Evolutionary conservation across 75 land plant genomes (phyloP), one percentile per base, ranked within the genome.

Genomic region (Larix kaempferi): DNA sequence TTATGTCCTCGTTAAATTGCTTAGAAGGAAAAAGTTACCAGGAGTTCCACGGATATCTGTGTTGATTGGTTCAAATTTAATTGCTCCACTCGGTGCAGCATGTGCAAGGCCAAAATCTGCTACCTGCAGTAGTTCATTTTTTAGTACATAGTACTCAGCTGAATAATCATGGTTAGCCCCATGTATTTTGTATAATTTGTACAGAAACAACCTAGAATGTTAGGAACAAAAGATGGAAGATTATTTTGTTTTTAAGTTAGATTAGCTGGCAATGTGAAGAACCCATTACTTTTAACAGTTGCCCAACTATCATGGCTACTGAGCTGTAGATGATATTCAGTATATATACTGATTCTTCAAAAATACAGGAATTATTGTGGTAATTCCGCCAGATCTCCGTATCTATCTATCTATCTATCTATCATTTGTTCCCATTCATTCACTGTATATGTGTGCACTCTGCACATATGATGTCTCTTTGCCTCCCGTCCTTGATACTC

Each of bases 31-130:
- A 55, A 56, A 25, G 66, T 11, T 72, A 91, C 98, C 98, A 78
- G 98, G 98, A 63, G 98, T 93, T 78, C 98, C 98, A 11, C 88
- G 89, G 56, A 95, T 83, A 66, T 91, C 93, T n/a, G 95, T 93
- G 74, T 83, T 95, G 29, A 91, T 84, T 17, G 91, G 95, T 83
- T 95, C 95, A 82, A 93, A 89, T 59, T 78, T 80, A 64, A 88
- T 74, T 56, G 89, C 80, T 56, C 93, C 93, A 80, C 74, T 87
- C 75, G 87, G 88, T 74, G 95, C 94, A 78, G 93, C 95, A 85
- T 93, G 93, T 37, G 90, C 98, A 71, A 95, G 94, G 78, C 98
- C 95, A 85, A 93, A 95, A 82, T 93, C 98, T 73, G 98, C 98
- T 76, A 94, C 86, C 98, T 92, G 78, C 61, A 82, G 26, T 25